Evolutionary conservation across 352 stramenopile genomes (phyloP).

Genomic region (Nothophytophthora sp.): DNA sequence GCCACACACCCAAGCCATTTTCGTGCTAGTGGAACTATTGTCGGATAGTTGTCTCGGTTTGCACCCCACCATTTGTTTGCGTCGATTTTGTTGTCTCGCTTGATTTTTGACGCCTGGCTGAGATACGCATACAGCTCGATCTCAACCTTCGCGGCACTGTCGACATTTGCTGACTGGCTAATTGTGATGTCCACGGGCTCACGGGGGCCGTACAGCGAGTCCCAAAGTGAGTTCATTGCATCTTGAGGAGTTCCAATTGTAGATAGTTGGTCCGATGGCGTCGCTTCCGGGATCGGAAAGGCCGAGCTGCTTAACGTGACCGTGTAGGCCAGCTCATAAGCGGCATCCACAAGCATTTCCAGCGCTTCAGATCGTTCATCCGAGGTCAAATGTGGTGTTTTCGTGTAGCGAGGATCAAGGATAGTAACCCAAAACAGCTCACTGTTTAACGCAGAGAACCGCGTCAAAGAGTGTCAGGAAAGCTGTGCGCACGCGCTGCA

Average conservation of each 20-base stretch:
- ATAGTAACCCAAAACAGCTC: background rate
- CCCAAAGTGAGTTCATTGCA: background rate
- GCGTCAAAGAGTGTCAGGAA: background rate
- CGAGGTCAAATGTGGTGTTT: background rate
- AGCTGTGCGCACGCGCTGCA: background rate
- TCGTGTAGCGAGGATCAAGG: background rate
- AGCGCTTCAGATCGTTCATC: background rate
- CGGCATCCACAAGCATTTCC: background rate
- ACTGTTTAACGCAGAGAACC: background rate
- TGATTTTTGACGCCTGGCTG: background rate
- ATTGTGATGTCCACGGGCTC: background rate
- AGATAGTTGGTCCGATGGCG: background rate
- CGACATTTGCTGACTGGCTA: background rate
- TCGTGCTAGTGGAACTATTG: background rate
- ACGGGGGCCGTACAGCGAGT: background rate
- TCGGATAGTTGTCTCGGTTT: background rate
- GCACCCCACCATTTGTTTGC: background rate
- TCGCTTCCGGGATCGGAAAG: background rate
- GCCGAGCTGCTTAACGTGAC: too few relatives aligned
- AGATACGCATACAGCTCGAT: background rate
- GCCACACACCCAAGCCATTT: background rate
- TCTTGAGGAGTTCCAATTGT: background rate
- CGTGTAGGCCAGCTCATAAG: background rate
- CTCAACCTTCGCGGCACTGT: background rate
- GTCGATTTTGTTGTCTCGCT: background rate